These are phyloP conservation scores for Lodderomyces metapsilosis DNA, from an alignment of 1,139 yeast species.

Conservation along the genomic window DNA sequence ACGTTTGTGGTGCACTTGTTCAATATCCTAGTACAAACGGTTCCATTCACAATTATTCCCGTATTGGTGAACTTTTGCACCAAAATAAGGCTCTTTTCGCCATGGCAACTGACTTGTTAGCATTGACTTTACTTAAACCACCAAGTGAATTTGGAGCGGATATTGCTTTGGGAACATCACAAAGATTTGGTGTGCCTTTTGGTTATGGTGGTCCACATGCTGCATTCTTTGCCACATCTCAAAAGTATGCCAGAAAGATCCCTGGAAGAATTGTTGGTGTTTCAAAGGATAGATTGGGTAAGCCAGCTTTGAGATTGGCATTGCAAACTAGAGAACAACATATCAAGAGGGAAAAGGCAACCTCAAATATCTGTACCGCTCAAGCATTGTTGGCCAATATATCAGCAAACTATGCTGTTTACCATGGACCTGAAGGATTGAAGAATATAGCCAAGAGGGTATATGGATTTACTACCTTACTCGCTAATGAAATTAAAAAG, in stretches of 20 bases:
- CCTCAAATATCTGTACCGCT: constrained; percentile 96
- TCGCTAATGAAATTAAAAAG: constrained; percentile 56
- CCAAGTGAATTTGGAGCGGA: constrained; percentile 90
- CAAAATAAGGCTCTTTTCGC: constrained; percentile 71
- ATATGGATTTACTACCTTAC: constrained; percentile 68
- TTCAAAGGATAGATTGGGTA: constrained; percentile 87
- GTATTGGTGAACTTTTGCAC: constrained; percentile 67
- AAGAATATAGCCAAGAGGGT: constrained; percentile 75
- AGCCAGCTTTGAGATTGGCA: constrained; percentile 85
- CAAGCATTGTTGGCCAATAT: constrained; percentile 95
- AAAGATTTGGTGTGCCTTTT: constrained; percentile 95
- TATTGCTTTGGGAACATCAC: constrained; percentile 88
- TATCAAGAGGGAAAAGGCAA: constrained; percentile 94
- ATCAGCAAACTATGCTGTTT: constrained; percentile 93
- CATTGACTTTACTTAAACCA: constrained; percentile 79
- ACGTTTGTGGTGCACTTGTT: constrained; percentile 77
- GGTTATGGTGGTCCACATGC: constrained; percentile 99
- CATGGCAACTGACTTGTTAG: constrained; percentile 87
- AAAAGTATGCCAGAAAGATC: constrained; percentile 80
- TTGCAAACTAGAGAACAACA: constrained; percentile 98
- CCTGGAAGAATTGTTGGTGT: constrained; percentile 97
- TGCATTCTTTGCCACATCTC: constrained; percentile 87
- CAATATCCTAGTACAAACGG: constrained; percentile 95
- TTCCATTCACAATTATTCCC: constrained; percentile 51
- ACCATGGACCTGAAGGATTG: constrained; percentile 94